Percentiles rank a stretch among this genome's conserved stretches.
Evolutionary conservation across 169 alveolate species (phyloP).

Genomic region (Babesia divergens): DNA sequence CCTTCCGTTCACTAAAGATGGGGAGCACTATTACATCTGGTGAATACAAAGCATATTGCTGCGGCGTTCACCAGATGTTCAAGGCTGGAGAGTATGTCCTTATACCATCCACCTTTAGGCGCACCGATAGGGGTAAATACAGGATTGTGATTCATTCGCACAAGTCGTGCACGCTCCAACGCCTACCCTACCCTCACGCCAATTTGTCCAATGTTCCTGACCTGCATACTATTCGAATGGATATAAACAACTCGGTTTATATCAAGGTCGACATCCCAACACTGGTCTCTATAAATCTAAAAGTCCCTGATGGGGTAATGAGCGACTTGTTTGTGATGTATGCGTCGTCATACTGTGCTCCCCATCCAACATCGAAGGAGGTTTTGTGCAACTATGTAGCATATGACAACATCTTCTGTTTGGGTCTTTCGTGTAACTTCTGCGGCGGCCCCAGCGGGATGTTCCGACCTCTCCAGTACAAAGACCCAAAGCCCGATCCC

Average conservation of each 20-base stretch:
- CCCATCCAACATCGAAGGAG: conserved; percentile 5
- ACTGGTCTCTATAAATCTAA: neutral
- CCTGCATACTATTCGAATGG: neutral
- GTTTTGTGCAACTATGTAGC: neutral
- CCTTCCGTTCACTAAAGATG: conserved; percentile 71
- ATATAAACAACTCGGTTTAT: neutral
- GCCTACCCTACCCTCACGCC: conserved; percentile 15
- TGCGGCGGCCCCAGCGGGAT: conserved; percentile 56
- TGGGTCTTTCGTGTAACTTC: neutral
- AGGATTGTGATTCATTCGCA: conserved; percentile 19
- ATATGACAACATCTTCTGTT: conserved; percentile 12
- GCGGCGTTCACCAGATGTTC: conserved; percentile 57
- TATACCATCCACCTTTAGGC: conserved; percentile 65
- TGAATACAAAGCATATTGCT: conserved; percentile 75
- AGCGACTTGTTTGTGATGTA: conserved; percentile 16
- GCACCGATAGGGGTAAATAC: neutral
- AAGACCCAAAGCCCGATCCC: neutral
- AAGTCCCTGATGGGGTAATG: conserved; percentile 3
- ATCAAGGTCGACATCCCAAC: conserved; percentile 6
- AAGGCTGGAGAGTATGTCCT: conserved; percentile 64
- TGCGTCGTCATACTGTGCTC: neutral
- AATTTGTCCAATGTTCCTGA: neutral
- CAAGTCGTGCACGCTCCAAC: neutral
- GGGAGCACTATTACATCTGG: conserved; percentile 73
- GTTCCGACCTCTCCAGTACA: neutral